Evolutionary conservation across 768 basidiomycete genomes (phyloP).

Genomic region (Kwoniella pini): DNA sequence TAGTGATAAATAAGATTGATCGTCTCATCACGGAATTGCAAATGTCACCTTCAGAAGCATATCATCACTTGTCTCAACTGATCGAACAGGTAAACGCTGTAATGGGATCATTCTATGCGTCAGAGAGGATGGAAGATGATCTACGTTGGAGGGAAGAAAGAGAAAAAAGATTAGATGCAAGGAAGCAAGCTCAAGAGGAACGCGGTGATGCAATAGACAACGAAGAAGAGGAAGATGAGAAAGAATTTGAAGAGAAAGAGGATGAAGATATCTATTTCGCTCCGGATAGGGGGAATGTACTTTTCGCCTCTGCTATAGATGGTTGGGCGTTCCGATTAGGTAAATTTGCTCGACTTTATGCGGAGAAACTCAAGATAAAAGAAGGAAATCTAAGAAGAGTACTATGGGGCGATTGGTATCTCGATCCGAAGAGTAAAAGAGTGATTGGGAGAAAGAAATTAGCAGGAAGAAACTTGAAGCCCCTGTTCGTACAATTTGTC

Average conservation of each 20-base stretch:
- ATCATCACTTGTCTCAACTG: slow-evolving; percentile 87
- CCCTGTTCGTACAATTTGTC: slow-evolving; percentile 95
- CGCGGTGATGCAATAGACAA: slow-evolving; percentile 30
- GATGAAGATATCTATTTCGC: slow-evolving; percentile 98
- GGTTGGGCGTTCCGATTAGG: slow-evolving; percentile 96
- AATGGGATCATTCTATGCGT: slow-evolving; percentile 94
- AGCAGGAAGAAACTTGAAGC: slow-evolving; percentile 77
- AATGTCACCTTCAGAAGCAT: slow-evolving; percentile 84
- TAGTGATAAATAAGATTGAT: slow-evolving; percentile 97
- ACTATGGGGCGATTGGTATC: slow-evolving; percentile 95
- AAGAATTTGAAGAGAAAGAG: slow-evolving; percentile 88
- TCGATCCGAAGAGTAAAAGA: slow-evolving; percentile 92
- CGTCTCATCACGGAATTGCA: slow-evolving; percentile 91
- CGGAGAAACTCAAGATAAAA: slow-evolving; percentile 83
- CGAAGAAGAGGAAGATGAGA: slow-evolving; percentile 50
- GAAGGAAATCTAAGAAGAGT: slow-evolving; percentile 81
- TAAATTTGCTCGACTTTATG: slow-evolving; percentile 91
- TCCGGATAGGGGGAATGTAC: slow-evolving; percentile 90
- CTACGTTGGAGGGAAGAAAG: slow-evolving; percentile 89
- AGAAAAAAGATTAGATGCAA: slow-evolving; percentile 73
- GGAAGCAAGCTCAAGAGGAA: slow-evolving; percentile 61
- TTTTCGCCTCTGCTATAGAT: slow-evolving; percentile 93
- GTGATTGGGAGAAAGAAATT: slow-evolving; percentile 90
- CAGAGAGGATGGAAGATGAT: slow-evolving; percentile 96
- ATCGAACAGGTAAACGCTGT: slow-evolving; percentile 98